Conservation (phyloP, 805 yeast genomes). For the Yarrowia sp. region DNA sequence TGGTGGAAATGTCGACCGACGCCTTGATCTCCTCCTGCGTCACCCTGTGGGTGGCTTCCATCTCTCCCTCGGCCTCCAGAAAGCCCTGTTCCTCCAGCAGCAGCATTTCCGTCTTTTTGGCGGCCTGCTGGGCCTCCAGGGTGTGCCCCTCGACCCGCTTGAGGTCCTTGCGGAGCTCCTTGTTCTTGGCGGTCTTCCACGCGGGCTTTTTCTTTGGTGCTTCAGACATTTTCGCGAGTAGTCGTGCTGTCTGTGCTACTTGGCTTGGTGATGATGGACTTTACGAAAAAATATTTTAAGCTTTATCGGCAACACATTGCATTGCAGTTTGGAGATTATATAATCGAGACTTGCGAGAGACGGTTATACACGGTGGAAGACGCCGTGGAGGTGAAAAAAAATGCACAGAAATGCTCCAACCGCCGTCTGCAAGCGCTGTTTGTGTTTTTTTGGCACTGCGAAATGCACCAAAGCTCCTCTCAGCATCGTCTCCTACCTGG, state of each 20-base stretch:
- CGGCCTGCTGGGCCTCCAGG: conserved; percentile 62
- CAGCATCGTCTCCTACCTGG: too few relatives aligned
- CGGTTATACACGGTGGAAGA: too few relatives aligned
- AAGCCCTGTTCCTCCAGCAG: conserved; percentile 82
- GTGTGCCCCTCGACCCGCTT: conserved; percentile 13
- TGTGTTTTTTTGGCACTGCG: too few relatives aligned
- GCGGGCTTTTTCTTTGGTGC: conserved; percentile 16
- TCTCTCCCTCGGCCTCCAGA: conserved; percentile 84
- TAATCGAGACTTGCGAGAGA: too few relatives aligned
- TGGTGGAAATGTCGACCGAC: conserved; percentile 74
- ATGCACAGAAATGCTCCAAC: not conserved
- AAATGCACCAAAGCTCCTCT: too few relatives aligned
- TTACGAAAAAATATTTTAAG: not conserved
- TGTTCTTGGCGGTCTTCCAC: conserved; percentile 18
- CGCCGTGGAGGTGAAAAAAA: too few relatives aligned
- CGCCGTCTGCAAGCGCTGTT: too few relatives aligned
- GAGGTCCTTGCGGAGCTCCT: conserved; percentile 15
- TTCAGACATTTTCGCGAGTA: not conserved
- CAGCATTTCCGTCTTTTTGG: conserved; percentile 82
- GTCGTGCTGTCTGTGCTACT: not conserved
- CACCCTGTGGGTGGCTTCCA: conserved; percentile 89
- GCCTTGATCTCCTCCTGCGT: conserved; percentile 73
- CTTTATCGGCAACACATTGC: not conserved
- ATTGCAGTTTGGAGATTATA: conserved; percentile 5
- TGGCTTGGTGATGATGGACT: not conserved